Evolutionary conservation across 2,329 filamentous ascomycete genomes (phyloP).

Genomic region (Fusarium papillatum): DNA sequence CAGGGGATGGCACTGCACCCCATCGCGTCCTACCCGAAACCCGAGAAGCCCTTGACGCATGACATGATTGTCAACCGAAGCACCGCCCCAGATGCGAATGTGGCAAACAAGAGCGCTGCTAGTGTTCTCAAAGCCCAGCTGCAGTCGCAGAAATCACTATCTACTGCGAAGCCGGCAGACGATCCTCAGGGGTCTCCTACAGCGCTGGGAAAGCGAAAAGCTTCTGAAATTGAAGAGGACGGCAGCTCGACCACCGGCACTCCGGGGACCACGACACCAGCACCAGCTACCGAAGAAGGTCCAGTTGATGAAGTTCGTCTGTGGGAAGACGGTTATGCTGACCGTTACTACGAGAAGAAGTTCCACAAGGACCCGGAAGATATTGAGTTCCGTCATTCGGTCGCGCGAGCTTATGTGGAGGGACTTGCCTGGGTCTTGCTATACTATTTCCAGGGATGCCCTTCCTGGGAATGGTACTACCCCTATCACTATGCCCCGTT

Average conservation of each 20-base stretch:
- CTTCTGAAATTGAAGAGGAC: conserved; percentile 74
- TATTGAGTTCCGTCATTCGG: conserved; percentile 87
- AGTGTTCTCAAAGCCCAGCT: conserved; percentile 88
- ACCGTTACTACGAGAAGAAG: conserved; percentile 97
- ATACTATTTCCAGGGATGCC: conserved; percentile 98
- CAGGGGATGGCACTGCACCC: conserved; percentile 51
- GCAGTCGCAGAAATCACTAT: conserved; percentile 57
- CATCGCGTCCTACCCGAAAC: conserved; percentile 65
- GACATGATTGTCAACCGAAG: conserved; percentile 88
- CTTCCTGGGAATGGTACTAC: conserved; percentile 99
- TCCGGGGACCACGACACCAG: conserved; percentile 59
- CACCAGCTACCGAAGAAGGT: conserved; percentile 69
- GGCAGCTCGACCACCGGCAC: conserved; percentile 73
- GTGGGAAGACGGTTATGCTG: conserved; percentile 96
- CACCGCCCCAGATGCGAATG: conserved; percentile 75
- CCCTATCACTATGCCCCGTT: conserved; percentile 99
- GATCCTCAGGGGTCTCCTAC: conserved; percentile 59
- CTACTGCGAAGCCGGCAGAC: conserved; percentile 30
- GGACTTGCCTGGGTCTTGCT: conserved; percentile 95
- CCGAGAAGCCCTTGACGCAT: conserved; percentile 77
- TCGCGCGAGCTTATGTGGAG: conserved; percentile 93
- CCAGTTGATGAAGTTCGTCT: conserved; percentile 86
- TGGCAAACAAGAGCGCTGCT: conserved; percentile 94
- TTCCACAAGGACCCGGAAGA: conserved; percentile 88
- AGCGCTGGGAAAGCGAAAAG: conserved; percentile 82